Percentiles rank a stretch among this genome's conserved stretches.
Conservation (phyloP, 495 filamentous ascomycete genomes). For the Trichoderma reesei region DNA sequence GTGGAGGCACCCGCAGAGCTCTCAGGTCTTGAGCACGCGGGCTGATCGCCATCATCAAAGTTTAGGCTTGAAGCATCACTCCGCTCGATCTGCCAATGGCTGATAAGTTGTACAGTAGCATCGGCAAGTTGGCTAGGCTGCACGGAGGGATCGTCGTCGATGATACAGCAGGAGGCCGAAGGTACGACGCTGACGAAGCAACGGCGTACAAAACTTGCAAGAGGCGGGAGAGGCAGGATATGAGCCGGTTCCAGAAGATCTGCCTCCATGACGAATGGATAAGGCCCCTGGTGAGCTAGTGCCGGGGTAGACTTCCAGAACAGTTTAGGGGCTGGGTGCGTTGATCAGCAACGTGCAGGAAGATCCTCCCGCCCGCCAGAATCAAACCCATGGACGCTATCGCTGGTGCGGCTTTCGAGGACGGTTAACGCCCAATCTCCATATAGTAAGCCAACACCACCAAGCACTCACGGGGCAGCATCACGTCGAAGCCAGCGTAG, state of each 20-base stretch:
- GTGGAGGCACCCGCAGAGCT: background rate
- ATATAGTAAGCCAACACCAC: background rate
- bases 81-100: slow-evolving; percentile 4
- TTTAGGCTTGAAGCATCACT: slow-evolving; percentile 4
- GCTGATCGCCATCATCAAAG: background rate
- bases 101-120: too few species aligned
- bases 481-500: background rate
- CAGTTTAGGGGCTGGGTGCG: slow-evolving; percentile 4
- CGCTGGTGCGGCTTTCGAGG: background rate
- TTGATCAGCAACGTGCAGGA: slow-evolving; percentile 8
- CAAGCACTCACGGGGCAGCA: background rate
- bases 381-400: background rate
- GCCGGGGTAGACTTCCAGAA: slow-evolving; percentile 9
- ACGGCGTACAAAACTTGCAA: too few species aligned
- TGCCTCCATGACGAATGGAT: slow-evolving; percentile 5
- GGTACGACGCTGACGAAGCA: background rate
- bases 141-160: background rate
- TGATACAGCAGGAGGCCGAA: background rate
- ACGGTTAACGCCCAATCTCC: background rate
- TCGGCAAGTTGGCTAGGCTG: background rate
- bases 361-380: slow-evolving; percentile 5
- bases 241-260: slow-evolving; percentile 5
- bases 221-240: background rate
- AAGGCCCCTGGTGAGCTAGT: background rate
- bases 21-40: background rate